Base-by-base conservation (phyloP, 192 early-diverging fungal species). In the Phycomyces blakesleeanus region DNA sequence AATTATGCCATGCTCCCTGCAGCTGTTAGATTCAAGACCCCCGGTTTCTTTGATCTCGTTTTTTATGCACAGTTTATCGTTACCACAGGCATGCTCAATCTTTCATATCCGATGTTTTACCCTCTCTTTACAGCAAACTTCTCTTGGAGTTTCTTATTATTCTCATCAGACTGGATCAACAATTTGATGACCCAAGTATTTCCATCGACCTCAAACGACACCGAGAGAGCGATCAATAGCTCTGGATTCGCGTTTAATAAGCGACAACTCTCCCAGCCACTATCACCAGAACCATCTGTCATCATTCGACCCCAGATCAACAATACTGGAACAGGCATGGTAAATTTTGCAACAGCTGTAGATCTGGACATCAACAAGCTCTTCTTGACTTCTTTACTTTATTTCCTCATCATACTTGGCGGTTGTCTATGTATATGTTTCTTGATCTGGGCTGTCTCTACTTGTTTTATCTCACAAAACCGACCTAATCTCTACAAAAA, bases 41-140 rank as follows among this genome's bases (percentile, higher is more conserved):
- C 80, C 18, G 77, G 80, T 0, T 67, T 81, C 51, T 81, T 81
- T 49, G 80, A 81, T 67, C 51, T 81, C 10, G 37, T 81, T n/a
- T 75, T 67, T 55, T 81, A 81, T 37, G 59, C 75, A 6, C 80
- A 81, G 58, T 81, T 81, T 55, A 73, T 78, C 52, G 66, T 81
- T 14, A 66, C 71, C 44, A 70, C 69, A 0, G 77, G 77, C 1
- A 77, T 77, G 52, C 69, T 81, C 29, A 73, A 71, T 37, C 16
- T 81, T 57, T 66, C 74, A 51, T 81, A 81, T 39, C 80, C 80
- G 10, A 55, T 62, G 6, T 81, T 78, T 53, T 78, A 81, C 49
- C 50, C 66, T 2, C 71, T 76, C 1, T 81, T 81, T 55, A 75
- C 73, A 0, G 72, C 77, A 0, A 68, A 79, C 40, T 81, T 81